A percentile compares a stretch with the other conserved stretches of the same genome.
phyloP scores from a whole-genome alignment of 768 basidiomycete species.

The Mycena capillaripes region DNA sequence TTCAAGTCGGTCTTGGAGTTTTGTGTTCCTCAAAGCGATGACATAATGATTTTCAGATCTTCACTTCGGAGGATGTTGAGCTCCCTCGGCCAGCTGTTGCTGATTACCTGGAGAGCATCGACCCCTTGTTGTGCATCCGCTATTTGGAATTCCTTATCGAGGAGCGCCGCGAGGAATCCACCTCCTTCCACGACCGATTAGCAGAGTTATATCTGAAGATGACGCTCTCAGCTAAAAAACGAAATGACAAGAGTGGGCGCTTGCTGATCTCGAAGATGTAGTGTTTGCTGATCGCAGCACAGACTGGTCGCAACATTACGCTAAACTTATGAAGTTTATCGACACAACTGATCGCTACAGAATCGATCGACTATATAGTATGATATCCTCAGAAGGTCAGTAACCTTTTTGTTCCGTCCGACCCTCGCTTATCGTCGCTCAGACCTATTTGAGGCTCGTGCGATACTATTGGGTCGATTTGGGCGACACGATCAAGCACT shows the following conservation, averaged over 20 bases:
- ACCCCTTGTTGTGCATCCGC: constrained; percentile 75
- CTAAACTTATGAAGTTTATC: constrained; percentile 85
- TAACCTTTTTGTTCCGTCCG: constrained; percentile 2
- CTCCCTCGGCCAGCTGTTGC: constrained; percentile 84
- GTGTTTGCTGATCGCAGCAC: constrained; percentile 43
- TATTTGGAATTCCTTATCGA: constrained; percentile 91
- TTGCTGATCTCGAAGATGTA: background rate
- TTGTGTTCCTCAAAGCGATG: background rate
- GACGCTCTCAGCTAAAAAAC: constrained; percentile 70
- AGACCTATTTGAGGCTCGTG: constrained; percentile 94
- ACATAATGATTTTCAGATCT: constrained; percentile 70
- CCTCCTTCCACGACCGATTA: constrained; percentile 88
- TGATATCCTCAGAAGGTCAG: constrained; percentile 87
- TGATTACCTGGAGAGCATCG: constrained; percentile 81
- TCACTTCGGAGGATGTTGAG: constrained; percentile 95
- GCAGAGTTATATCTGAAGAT: constrained; percentile 88
- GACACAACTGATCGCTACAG: constrained; percentile 77
- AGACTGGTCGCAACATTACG: too few relatives aligned
- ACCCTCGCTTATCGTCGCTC: background rate
- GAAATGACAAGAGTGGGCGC: constrained; percentile 68
- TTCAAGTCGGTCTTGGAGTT: constrained; percentile 67
- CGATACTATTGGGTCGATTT: constrained; percentile 90
- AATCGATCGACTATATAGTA: constrained; percentile 83
- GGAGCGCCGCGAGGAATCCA: constrained; percentile 75
- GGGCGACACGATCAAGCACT: constrained; percentile 94